These are phyloP conservation scores for Rhodotorula sp. DNA, from an alignment of 1,284 basidiomycete genomes.

Conservation along the genomic window DNA sequence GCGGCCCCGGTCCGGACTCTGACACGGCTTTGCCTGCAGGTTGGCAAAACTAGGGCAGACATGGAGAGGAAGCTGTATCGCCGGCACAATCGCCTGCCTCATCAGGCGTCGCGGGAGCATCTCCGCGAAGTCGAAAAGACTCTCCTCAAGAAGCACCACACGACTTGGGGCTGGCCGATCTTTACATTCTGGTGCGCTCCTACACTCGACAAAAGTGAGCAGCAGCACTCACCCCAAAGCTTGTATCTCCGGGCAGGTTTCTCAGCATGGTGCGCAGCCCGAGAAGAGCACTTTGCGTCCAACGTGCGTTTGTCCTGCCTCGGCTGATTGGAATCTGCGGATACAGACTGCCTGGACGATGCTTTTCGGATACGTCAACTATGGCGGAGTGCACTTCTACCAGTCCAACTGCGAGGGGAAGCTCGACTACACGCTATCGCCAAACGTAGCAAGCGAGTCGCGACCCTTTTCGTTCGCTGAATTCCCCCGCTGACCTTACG, in stretches of 20 bases:
- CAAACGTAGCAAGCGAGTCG: background rate
- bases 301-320: too few relatives aligned
- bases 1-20: background rate
- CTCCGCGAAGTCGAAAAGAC: background rate
- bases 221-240: background rate
- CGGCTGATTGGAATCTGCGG: background rate
- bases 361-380: background rate
- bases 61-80: background rate
- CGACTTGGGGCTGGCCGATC: background rate
- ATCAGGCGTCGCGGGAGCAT: background rate
- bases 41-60: background rate
- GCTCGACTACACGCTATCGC: background rate
- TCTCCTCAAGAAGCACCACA: background rate
- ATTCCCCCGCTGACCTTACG: background rate
- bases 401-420: conserved; percentile 16
- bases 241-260: background rate
- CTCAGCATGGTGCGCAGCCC: conserved; percentile 2
- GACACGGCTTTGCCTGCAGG: background rate
- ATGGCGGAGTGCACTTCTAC: background rate
- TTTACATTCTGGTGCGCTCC: background rate
- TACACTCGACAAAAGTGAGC: too few relatives aligned
- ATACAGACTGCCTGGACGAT: conserved; percentile 1
- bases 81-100: background rate
- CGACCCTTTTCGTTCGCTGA: too few relatives aligned
- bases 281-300: too few relatives aligned